Percentiles rank a stretch among this genome's conserved stretches.
These are phyloP conservation scores for Phaeodactylum tricornutum DNA, from an alignment of 108 stramenopile species.

Conservation along the genomic window DNA sequence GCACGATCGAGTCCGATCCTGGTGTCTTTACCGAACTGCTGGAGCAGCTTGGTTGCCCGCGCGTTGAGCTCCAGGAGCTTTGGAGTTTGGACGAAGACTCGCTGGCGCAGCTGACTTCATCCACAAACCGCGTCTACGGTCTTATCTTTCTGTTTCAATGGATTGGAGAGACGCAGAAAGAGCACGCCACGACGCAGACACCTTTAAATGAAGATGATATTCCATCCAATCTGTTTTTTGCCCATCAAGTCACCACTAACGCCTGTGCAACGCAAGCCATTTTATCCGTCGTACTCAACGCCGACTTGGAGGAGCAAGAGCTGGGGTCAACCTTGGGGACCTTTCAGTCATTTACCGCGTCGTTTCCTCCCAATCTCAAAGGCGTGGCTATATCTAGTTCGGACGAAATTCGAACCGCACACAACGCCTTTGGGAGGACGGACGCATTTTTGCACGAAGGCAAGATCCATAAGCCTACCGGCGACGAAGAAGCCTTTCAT, in stretches of 20 bases:
- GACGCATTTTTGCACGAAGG: constrained; percentile 83
- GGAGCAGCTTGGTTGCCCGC: constrained; percentile 67
- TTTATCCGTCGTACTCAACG: constrained; percentile 68
- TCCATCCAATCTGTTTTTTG: constrained; percentile 73
- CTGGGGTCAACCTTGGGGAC: constrained; percentile 65
- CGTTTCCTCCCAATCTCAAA: constrained; percentile 74
- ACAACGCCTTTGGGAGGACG: constrained; percentile 84
- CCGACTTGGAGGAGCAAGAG: constrained; percentile 25
- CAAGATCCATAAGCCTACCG: constrained; percentile 28
- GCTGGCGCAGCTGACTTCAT: constrained; percentile 17
- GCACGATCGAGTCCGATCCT: constrained; percentile 74
- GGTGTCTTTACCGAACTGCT: constrained; percentile 87
- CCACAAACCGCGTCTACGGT: constrained; percentile 53
- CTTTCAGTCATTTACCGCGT: constrained; percentile 69
- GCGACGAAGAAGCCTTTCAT: constrained; percentile 88
- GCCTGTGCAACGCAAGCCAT: constrained; percentile 95
- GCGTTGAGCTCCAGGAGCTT: constrained; percentile 71
- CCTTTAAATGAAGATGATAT: constrained; percentile 32
- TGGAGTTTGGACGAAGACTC: constrained; percentile 73
- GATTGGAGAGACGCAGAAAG: constrained; percentile 28
- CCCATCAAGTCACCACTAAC: constrained; percentile 82
- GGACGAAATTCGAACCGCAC: constrained; percentile 77
- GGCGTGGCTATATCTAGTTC: constrained; percentile 80
- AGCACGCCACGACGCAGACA: not conserved
- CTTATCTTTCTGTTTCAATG: constrained; percentile 93